Evolutionary conservation across 73 alveolate genomes (phyloP), one percentile per base, ranked within the genome.

Genomic region (Paramecium biaurelia): DNA sequence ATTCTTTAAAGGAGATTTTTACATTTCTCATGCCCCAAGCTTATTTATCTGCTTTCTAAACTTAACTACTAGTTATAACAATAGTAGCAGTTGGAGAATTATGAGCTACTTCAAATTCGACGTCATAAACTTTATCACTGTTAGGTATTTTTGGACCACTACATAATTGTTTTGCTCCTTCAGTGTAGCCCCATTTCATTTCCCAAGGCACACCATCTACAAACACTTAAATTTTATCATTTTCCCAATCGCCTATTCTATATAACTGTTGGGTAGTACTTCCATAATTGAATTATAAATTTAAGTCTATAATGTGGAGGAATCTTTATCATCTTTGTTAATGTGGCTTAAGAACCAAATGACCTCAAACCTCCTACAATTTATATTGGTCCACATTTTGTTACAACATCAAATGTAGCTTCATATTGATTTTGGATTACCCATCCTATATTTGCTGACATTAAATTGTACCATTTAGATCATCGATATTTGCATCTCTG

Each of bases 271-370:
- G 15, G 23, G 42, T 79, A 30, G 74, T 79, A 79, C 90, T 79
- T 79, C 90, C 90, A 79, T 43, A 79, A 79, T 45, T 79, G 56
- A 11, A 79, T 79, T 34, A 43, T 42, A 41, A 79, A 79, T 45
- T 79, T 79, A 21, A 79, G 90, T 79, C 56, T 38, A 79, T 79
- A 79, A 79, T 79, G 90, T 11, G 90, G 90, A 43, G 90, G 90
- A 18, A 79, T 79, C 43, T 79, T 79, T 5, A 79, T 79, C 90
- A 79, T 43, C 28, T 45, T 79, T 18, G 90, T 79, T 24, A 79
- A 1, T 18, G 90, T 79, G 0, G 74, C 11, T 45, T 47, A 7
- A 7, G 74, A 41, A 41, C 90, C 90, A 45, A 79, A 79, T 3
- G 72, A 23, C 28, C 7, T 47, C 12, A 30, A 24, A 15, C 90